These are phyloP conservation scores for Sarcodon aspratus DNA, from an alignment of 768 basidiomycete species.

Conservation along the genomic window DNA sequence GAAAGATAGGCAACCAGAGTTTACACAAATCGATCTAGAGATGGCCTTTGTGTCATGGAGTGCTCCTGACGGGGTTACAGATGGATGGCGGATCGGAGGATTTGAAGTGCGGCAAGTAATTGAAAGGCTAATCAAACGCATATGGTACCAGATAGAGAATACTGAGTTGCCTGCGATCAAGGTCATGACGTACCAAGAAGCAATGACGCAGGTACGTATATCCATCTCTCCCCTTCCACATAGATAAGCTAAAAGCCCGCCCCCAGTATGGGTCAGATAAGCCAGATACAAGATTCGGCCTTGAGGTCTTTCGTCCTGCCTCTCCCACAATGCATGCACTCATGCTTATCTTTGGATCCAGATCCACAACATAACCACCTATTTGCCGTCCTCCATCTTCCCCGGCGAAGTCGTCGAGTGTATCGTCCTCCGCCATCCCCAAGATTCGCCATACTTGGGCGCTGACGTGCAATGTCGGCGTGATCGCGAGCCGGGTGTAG, in stretches of 20 bases:
- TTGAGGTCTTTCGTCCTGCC: slow-evolving; percentile 51
- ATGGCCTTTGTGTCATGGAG: slow-evolving; percentile 94
- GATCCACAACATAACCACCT: slow-evolving; percentile 13
- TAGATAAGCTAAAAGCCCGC: neutral
- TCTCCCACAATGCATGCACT: neutral
- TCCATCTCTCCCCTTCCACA: neutral
- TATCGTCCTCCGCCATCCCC: neutral
- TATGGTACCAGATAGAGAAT: slow-evolving; percentile 68
- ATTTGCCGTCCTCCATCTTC: slow-evolving; percentile 3
- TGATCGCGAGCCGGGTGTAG: neutral
- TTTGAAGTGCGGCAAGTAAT: slow-evolving; percentile 68
- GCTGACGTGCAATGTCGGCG: neutral
- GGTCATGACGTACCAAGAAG: slow-evolving; percentile 84
- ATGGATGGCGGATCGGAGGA: slow-evolving; percentile 77
- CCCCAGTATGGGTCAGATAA: slow-evolving; percentile 86
- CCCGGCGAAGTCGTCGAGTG: neutral
- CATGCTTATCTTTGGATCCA: slow-evolving; percentile 2
- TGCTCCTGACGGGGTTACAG: slow-evolving; percentile 6
- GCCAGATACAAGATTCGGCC: slow-evolving; percentile 81
- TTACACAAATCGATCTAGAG: slow-evolving; percentile 94
- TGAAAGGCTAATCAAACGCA: slow-evolving; percentile 58
- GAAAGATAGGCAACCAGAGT: slow-evolving; percentile 93
- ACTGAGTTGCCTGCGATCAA: slow-evolving; percentile 52
- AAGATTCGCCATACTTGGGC: neutral
- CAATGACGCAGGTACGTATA: slow-evolving; percentile 71